Conservation (phyloP, 192 early-diverging fungal species). For the Phycomyces nitens region DNA sequence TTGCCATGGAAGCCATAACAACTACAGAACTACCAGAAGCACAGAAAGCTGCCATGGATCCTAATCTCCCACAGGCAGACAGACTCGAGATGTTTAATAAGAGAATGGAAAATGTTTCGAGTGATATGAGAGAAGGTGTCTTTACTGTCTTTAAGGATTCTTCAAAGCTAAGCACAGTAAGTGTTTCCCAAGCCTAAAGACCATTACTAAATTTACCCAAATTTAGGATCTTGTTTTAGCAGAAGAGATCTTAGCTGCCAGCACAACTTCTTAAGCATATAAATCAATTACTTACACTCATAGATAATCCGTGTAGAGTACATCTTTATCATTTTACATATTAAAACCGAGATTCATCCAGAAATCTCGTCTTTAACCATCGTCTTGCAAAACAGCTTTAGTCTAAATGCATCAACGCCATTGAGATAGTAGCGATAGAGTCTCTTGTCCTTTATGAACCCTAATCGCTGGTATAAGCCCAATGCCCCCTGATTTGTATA, state of each 20-base stretch:
- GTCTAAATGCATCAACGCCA: conserved; percentile 85
- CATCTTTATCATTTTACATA: not conserved
- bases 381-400: conserved; percentile 65
- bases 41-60: conserved; percentile 18
- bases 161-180: conserved; percentile 18
- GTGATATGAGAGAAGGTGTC: conserved; percentile 23
- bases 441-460: conserved; percentile 92
- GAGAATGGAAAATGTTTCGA: conserved; percentile 21
- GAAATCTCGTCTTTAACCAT: conserved; percentile 18
- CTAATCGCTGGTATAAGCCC: conserved; percentile 82
- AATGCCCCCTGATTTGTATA: conserved; percentile 80
- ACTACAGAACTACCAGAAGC: conserved; percentile 22
- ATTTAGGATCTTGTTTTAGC: conserved; percentile 21
- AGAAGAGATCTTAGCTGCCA: conserved; percentile 15
- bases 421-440: conserved; percentile 90
- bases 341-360: too few relatives aligned
- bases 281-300: not conserved
- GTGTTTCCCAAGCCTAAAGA: not conserved
- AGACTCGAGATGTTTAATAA: conserved; percentile 25
- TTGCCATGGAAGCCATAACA: conserved; percentile 30
- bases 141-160: conserved; percentile 27
- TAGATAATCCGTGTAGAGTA: not conserved
- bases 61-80: conserved; percentile 14
- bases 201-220: not conserved
- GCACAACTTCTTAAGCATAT: too few relatives aligned